Base-by-base conservation (phyloP, 257 asterid genomes). In the Paraleonurus japonicus region DNA sequence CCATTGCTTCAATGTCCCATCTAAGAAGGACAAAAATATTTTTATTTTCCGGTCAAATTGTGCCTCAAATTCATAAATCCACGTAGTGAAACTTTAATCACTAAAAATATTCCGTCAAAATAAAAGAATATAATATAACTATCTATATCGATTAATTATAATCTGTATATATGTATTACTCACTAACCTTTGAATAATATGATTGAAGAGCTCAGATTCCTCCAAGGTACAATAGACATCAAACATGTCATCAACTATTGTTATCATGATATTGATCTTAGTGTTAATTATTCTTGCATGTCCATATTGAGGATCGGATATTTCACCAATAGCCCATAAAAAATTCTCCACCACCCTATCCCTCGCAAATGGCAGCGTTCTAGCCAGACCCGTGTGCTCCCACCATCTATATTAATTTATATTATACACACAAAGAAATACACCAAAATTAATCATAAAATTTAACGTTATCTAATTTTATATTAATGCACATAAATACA, bases 271-370 rank as follows among this genome's bases (percentile, higher is more conserved):
- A 71, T 45, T 75, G 39, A 70, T 62, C 53, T 81, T 85, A 3
- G 88, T 66, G n/a, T 12, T 5, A 7, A 69, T 75, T 6, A 53
- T 63, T 22, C 90, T 61, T 65, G 48, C 10, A 13, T 72, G 6
- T 4, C 70, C 72, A 53, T 76, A 24, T 64, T 72, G 26, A 33
- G 82, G 80, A 15, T 74, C 63, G 17, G 53, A 77, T 9, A 64
- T 12, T 39, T 45, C 53, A 3, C 59, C 19, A 1, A 61, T 12
- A 9, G 68, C 74, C 88, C 84, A 79, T 0, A 79, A 57, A 66
- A 72, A 86, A 37, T 41, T 53, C 73, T 86, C 88, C 72, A 81
- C 85, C 28, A 80, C 20, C 20, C 88, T 81, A 71, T 83, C 85
- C 76, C 88, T 75, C 0, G 77, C 85, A 74, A 86, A 83, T 6